Evolutionary conservation across 352 stramenopile species (phyloP).

Genomic region (Phytophthora foliorum): DNA sequence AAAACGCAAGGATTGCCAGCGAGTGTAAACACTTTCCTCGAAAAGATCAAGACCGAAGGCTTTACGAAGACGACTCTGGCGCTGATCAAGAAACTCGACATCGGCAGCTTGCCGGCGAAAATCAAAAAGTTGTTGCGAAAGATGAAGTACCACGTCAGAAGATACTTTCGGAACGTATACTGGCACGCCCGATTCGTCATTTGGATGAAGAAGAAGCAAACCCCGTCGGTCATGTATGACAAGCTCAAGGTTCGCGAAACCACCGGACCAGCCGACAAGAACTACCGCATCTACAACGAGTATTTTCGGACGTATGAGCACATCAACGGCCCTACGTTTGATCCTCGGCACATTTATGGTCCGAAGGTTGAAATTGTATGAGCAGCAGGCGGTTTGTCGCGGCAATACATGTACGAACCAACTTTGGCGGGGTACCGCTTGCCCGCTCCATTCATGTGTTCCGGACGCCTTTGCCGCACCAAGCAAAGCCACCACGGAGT

Average conservation of each 20-base stretch:
- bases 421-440: too few relatives aligned
- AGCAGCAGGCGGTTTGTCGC: neutral
- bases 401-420: too few relatives aligned
- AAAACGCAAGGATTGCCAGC: neutral
- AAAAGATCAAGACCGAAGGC: constrained; percentile 10
- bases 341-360: constrained; percentile 6
- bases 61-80: neutral
- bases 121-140: constrained; percentile 3
- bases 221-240: constrained; percentile 19
- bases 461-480: too few relatives aligned
- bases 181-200: constrained; percentile 18
- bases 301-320: constrained; percentile 24
- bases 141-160: neutral
- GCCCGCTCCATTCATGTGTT: too few relatives aligned
- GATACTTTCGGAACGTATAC: constrained; percentile 2
- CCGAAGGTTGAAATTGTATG: constrained; percentile 10
- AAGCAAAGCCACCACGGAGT: too few relatives aligned
- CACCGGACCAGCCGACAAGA: constrained; percentile 11
- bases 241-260: constrained; percentile 16
- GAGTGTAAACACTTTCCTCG: neutral
- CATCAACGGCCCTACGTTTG: constrained; percentile 17
- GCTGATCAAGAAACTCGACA: constrained; percentile 1
- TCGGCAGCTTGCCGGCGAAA: neutral
- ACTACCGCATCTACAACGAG: constrained; percentile 26
- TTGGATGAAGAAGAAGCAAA: constrained; percentile 19